Conservation (phyloP, 768 basidiomycete species). For the Suillus paluster region DNA sequence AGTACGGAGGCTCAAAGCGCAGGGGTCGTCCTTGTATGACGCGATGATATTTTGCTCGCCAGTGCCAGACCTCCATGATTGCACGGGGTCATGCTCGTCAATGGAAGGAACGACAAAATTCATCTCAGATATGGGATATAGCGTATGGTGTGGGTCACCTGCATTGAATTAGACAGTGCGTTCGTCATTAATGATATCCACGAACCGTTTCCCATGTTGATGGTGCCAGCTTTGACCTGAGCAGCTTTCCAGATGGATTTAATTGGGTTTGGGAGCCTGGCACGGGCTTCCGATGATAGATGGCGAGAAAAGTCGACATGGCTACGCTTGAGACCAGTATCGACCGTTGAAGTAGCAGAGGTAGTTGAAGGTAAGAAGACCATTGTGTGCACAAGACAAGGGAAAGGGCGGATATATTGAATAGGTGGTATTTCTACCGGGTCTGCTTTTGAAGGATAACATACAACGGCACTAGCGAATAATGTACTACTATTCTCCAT, state of each 20-base stretch:
- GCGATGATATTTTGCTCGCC: conserved; percentile 33
- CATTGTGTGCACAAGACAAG: conserved; percentile 20
- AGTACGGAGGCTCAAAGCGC: conserved; percentile 33
- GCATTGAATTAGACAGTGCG: not conserved
- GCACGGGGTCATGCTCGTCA: conserved; percentile 31
- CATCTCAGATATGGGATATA: conserved; percentile 39
- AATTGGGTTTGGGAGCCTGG: conserved; percentile 40
- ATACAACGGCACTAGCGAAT: not conserved
- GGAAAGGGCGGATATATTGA: not conserved
- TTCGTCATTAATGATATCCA: not conserved
- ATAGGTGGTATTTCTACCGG: not conserved
- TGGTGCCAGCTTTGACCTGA: conserved; percentile 38
- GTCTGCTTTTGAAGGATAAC: conserved; percentile 3
- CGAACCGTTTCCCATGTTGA: conserved; percentile 43
- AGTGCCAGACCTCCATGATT: conserved; percentile 31
- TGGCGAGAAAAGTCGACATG: conserved; percentile 37
- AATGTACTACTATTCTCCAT: not conserved
- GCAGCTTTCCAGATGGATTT: conserved; percentile 42
- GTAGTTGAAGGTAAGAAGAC: conserved; percentile 26
- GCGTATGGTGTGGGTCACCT: conserved; percentile 39
- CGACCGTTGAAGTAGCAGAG: conserved; percentile 15
- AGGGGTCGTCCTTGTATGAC: conserved; percentile 34
- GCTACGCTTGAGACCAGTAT: conserved; percentile 26
- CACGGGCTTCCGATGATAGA: conserved; percentile 38
- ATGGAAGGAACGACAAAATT: conserved; percentile 40